These are phyloP conservation scores for Mycena metata DNA, from an alignment of 768 basidiomycete genomes.

Conservation along the genomic window DNA sequence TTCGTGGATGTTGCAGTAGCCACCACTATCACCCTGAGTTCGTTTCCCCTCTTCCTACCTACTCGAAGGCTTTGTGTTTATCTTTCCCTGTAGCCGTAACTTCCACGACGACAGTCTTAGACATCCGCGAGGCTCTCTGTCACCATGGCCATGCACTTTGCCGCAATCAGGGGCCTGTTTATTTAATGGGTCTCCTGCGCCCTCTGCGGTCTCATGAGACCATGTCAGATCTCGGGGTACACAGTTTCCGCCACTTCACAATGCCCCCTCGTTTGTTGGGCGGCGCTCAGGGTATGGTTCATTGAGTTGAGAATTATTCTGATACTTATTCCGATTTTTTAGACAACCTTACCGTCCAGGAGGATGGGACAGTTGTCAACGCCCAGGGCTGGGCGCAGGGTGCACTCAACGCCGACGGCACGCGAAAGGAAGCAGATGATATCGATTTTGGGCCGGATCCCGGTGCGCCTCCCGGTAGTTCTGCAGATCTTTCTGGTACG, in stretches of 20 bases:
- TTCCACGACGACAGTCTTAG: conserved; percentile 5
- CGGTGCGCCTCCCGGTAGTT: too few species aligned
- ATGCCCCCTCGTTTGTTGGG: not conserved
- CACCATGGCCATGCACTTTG: not conserved
- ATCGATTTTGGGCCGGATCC: too few species aligned
- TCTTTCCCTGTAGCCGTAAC: conserved; percentile 7
- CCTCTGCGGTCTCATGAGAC: not conserved
- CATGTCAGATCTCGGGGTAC: not conserved
- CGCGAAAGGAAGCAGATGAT: too few species aligned
- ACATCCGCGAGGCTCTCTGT: conserved; percentile 8
- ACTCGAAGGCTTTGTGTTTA: not conserved
- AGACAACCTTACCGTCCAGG: not conserved
- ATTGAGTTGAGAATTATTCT: not conserved
- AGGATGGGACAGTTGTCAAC: not conserved
- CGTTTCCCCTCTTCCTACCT: not conserved
- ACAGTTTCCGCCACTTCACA: not conserved
- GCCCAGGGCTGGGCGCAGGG: conserved; percentile 7
- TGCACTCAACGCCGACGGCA: conserved; percentile 40
- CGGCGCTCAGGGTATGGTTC: not conserved
- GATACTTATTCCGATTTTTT: not conserved
- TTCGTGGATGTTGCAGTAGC: not conserved
- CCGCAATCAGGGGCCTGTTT: not conserved
- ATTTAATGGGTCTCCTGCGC: conserved; percentile 8
- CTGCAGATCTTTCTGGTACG: too few species aligned
- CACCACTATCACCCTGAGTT: not conserved